Conservation (phyloP, 2,329 filamentous ascomycete species). For the Paecilomyces dactylethromorphus region DNA sequence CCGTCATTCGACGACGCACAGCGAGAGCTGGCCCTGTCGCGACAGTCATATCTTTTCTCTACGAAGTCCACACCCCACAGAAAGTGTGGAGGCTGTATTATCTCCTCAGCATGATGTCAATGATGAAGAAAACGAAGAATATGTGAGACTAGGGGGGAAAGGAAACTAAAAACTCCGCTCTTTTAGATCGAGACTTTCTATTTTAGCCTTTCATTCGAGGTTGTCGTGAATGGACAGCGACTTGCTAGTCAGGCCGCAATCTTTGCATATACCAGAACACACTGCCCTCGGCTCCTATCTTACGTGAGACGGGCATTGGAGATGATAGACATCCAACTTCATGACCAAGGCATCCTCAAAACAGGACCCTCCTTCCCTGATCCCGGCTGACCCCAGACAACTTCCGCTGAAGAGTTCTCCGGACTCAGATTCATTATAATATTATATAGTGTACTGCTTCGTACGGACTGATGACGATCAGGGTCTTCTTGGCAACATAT, state of each 20-base stretch:
- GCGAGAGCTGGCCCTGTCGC: neutral
- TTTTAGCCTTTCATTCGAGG: no score
- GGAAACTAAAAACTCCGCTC: no score
- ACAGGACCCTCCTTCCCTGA: slow-evolving; percentile 20
- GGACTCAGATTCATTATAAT: slow-evolving; percentile 29
- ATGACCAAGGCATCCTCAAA: slow-evolving; percentile 19
- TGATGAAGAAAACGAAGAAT: no score
- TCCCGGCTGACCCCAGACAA: slow-evolving; percentile 25
- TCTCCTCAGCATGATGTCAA: no score
- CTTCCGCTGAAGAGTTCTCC: slow-evolving; percentile 19
- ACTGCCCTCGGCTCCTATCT: neutral
- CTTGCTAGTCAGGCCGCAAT: neutral
- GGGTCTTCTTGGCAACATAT: slow-evolving; percentile 29
- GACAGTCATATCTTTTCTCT: neutral
- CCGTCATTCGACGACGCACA: neutral
- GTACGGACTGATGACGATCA: slow-evolving; percentile 16
- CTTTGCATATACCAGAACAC: neutral
- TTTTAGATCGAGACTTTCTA: no score
- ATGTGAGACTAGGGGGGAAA: no score
- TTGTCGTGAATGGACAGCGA: no score
- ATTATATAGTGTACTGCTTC: slow-evolving; percentile 29
- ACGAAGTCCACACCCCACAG: neutral
- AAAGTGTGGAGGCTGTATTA: neutral
- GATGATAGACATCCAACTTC: neutral
- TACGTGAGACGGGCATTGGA: neutral